These are phyloP conservation scores for Calendula officinalis DNA, from an alignment of 129 eudicot genomes.

Conservation along the genomic window DNA sequence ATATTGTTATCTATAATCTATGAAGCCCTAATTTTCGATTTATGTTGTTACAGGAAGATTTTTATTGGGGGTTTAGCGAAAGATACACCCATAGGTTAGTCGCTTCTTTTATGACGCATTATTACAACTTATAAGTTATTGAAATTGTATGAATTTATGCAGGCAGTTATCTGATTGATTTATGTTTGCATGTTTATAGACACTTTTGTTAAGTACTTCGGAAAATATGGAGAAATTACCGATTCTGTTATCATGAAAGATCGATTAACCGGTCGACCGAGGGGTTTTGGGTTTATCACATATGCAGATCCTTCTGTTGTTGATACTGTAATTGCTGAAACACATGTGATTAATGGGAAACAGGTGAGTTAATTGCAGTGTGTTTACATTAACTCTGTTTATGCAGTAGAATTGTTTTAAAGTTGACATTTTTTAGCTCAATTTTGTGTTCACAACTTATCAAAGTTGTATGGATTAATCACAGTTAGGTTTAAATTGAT, in stretches of 20 bases:
- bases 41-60: conserved; percentile 57
- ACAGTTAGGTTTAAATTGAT: too few species aligned
- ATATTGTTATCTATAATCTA: not conserved
- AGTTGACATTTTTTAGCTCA: not conserved
- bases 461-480: too few species aligned
- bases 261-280: conserved; percentile 71
- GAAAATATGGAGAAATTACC: conserved; percentile 81
- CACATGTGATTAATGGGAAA: conserved; percentile 77
- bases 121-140: not conserved
- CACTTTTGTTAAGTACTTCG: conserved; percentile 75
- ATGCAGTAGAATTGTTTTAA: not conserved
- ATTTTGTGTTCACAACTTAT: too few species aligned
- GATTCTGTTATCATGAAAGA: conserved; percentile 97
- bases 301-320: conserved; percentile 88
- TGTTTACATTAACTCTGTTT: not conserved
- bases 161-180: not conserved
- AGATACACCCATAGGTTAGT: conserved; percentile 70
- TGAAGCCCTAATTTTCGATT: not conserved
- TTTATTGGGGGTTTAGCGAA: conserved; percentile 88
- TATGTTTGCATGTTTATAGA: conserved; percentile 32
- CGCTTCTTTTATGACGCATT: not conserved
- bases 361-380: conserved; percentile 44
- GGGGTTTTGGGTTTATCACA: conserved; percentile 93
- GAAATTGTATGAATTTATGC: too few species aligned
- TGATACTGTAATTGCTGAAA: conserved; percentile 75